These are phyloP conservation scores for Geranomyces variabilis DNA, from an alignment of 192 early-diverging fungal species.

Conservation along the genomic window DNA sequence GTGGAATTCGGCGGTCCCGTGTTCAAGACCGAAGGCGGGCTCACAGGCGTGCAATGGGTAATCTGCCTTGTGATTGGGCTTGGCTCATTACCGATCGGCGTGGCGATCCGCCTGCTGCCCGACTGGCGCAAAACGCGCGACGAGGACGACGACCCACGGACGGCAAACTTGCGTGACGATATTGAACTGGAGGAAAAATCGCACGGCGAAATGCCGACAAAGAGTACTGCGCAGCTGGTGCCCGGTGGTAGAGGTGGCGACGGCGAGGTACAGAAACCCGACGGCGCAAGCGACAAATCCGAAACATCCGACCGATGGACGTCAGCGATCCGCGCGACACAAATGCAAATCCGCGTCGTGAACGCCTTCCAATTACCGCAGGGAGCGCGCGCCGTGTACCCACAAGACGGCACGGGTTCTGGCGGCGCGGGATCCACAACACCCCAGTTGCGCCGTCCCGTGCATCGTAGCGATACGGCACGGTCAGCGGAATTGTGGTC, in stretches of 20 bases:
- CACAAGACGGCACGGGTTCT: slow-evolving; percentile 7
- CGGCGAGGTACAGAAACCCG: not conserved
- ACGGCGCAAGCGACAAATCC: not conserved
- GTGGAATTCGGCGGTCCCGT: slow-evolving; percentile 85
- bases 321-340: slow-evolving; percentile 28
- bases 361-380: slow-evolving; percentile 21
- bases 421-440: not conserved
- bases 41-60: slow-evolving; percentile 78
- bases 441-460: slow-evolving; percentile 9
- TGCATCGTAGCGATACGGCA: not conserved
- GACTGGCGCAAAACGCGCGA: slow-evolving; percentile 50
- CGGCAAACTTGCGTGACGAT: slow-evolving; percentile 1
- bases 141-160: slow-evolving; percentile 15
- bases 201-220: not conserved
- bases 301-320: slow-evolving; percentile 11
- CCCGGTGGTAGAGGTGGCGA: no score
- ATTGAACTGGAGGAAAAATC: slow-evolving; percentile 5
- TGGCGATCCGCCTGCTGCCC: slow-evolving; percentile 84
- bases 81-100: slow-evolving; percentile 82
- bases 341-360: slow-evolving; percentile 31
- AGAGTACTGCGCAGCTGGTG: not conserved
- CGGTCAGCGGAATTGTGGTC: slow-evolving; percentile 33
- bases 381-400: not conserved
- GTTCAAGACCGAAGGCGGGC: slow-evolving; percentile 70
- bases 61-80: slow-evolving; percentile 80